Base-by-base conservation (phyloP, 1,139 yeast genomes). In the Kodamaea suecica region DNA sequence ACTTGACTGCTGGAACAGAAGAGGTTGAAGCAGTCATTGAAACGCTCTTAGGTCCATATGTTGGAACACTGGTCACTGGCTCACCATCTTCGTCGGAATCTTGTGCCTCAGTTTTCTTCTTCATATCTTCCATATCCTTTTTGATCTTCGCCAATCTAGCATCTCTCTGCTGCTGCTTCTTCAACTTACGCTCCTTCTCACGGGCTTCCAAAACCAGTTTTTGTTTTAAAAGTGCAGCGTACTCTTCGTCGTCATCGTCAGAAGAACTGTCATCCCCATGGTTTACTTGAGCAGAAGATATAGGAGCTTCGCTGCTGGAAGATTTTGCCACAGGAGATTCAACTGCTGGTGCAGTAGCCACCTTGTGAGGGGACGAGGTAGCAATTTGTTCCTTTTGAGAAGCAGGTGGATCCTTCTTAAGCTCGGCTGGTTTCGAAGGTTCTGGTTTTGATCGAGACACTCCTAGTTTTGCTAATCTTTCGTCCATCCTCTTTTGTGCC, bases 401-500 rank as follows among this genome's bases (percentile, higher is more conserved):
- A n/a, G n/a, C 6, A 19, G 21, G 21, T 19, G 6, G 8, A 19
- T 6, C 21, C 21, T 19, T 19, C 21, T 6, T 9, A 19, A 19
- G 8, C 21, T 23, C 25, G 7, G 39, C 27, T 16, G 34, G 37
- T 14, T 27, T 14, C 8, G 42, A 27, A 7, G 46, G 35, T 46
- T 35, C 51, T 49, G 39, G 32, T 23, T 33, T 29, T 8, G 49
- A 57, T 45, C 83, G 69, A 20, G 75, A 66, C 35, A 86, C 78
- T 1, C 97, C 97, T 39, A 90, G 71, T 44, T 84, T 84, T 1
- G 95, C 96, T 53, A 88, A 70, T 49, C 94, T 71, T 50, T 88
- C 97, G 44, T 80, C 82, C 95, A 90, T 88, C 52, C 87, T 76
- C 58, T 83, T 79, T 48, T 84, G 86, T 0, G 97, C 97, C 51